Percentiles rank a stretch among this genome's conserved stretches.
Conservation (phyloP, 331 rosid genomes). For the Spiraea crenata region DNA sequence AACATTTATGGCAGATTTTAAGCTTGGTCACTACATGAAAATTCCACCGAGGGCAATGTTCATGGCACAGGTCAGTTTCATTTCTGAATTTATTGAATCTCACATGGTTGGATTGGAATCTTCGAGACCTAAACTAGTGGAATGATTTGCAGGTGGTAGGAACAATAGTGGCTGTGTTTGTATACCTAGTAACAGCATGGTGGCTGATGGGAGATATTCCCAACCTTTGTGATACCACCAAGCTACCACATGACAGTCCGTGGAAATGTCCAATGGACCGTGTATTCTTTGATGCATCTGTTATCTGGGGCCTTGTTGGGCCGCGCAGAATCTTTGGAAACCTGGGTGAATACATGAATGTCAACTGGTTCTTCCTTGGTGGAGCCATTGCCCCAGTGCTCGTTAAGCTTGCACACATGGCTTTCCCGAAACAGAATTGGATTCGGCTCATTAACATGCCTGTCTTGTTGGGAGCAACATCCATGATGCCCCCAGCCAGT, state of each 20-base stretch:
- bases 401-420: slow-evolving; percentile 68
- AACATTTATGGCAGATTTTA: slow-evolving; percentile 63
- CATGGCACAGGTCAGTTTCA: slow-evolving; percentile 65
- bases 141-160: slow-evolving; percentile 57
- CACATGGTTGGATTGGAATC: background rate
- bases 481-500: slow-evolving; percentile 81
- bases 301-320: slow-evolving; percentile 79
- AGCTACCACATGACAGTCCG: slow-evolving; percentile 55
- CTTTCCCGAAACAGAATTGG: slow-evolving; percentile 60
- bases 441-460: slow-evolving; percentile 65
- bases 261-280: slow-evolving; percentile 76
- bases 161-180: slow-evolving; percentile 55
- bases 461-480: slow-evolving; percentile 59
- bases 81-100: background rate
- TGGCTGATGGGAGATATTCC: slow-evolving; percentile 75
- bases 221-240: slow-evolving; percentile 61
- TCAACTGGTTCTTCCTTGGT: slow-evolving; percentile 65
- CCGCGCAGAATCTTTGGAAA: slow-evolving; percentile 74
- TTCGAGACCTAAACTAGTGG: slow-evolving; percentile 14
- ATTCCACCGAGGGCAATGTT: slow-evolving; percentile 92
- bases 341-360: slow-evolving; percentile 53
- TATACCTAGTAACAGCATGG: slow-evolving; percentile 75
- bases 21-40: slow-evolving; percentile 95
- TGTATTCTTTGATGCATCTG: slow-evolving; percentile 68
- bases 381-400: slow-evolving; percentile 65